phyloP scores from a whole-genome alignment of 2,329 filamentous ascomycete species.

The Fusarium tuaranense region DNA sequence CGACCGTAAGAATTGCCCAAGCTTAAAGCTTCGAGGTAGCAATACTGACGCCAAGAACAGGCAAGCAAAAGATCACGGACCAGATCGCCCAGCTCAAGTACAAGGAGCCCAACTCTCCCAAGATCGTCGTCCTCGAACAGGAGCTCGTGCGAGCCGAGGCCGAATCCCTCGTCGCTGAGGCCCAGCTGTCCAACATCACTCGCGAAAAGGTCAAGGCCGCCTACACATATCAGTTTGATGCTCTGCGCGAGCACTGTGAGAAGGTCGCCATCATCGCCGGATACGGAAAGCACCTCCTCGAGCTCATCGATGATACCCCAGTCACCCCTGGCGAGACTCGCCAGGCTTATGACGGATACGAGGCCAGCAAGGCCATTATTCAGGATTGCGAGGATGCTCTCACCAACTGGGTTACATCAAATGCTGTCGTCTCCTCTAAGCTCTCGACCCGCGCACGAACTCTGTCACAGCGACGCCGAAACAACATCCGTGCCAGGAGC shows the following conservation, averaged over 20 bases:
- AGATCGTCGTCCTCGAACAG: constrained; percentile 97
- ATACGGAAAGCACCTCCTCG: constrained; percentile 97
- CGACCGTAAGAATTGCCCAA: constrained; percentile 76
- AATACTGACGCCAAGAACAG: constrained; percentile 56
- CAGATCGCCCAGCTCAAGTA: constrained; percentile 99
- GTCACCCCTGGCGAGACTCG: constrained; percentile 98
- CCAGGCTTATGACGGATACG: constrained; percentile 96
- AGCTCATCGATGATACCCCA: constrained; percentile 95
- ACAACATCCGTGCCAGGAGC: constrained; percentile 74
- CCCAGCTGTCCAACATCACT: constrained; percentile 98
- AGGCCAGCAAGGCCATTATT: constrained; percentile 98
- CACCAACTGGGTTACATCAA: constrained; percentile 95
- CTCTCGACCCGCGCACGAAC: constrained; percentile 89
- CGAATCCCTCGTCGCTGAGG: constrained; percentile 98
- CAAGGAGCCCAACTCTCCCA: constrained; percentile 98
- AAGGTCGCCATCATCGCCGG: constrained; percentile 98
- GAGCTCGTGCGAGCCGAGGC: constrained; percentile 98
- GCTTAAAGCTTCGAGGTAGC: not conserved
- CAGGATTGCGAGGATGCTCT: constrained; percentile 98
- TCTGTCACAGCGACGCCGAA: constrained; percentile 85
- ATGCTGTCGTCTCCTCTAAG: constrained; percentile 88
- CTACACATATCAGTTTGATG: constrained; percentile 98
- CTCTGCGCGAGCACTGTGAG: constrained; percentile 95
- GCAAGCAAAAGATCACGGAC: constrained; percentile 99
- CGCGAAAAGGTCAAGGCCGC: constrained; percentile 99